Evolutionary conservation across 331 rosid species (phyloP), one percentile per base, ranked within the genome.

Genomic region (Arachis monticola): DNA sequence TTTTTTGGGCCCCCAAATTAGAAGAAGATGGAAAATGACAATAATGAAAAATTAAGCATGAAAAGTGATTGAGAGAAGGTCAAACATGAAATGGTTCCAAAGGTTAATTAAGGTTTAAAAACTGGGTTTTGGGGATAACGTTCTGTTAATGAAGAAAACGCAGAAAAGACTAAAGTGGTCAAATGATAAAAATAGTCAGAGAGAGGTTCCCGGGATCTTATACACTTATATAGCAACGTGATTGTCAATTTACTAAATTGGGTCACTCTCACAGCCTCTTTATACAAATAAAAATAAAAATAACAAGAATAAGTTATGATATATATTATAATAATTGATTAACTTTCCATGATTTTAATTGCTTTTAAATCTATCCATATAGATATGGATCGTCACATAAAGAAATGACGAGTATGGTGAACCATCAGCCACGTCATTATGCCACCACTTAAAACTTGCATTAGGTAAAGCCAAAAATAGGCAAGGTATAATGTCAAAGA

Each of bases 201-300:
- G 89, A 86, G 87, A 79, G 47, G 62, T 79, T 58, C 31, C 71
- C 79, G 93, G 86, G 50, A 53, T 45, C 46, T 35, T 8, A 62
- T 64, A 14, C 44, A 77, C 66, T 56, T 50, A 10, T 27, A 55
- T 53, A 77, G 82, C 87, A 17, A 9, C 65, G 85, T 83, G 64
- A 69, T 69, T 72, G 75, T 53, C 64, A 38, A 79, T 72, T 13
- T 65, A 38, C 73, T 41, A 77, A 73, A 31, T 60, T 8, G 32
- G 32, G 60, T 69, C 3, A 2, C 5, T 41, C 52, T 52, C 62
- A 48, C 13, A 13, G 8, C 55, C 46, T 59, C n/a, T 13, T 35
- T 35, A 35, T 35, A 2, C 40, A 3, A 35, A 35, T 2, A 35
- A 35, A 4, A 22, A 22, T 22, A 22, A 22, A 22, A 22, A 22